These are phyloP conservation scores for Myxozyma udenii DNA, from an alignment of 805 yeast genomes.

Conservation along the genomic window DNA sequence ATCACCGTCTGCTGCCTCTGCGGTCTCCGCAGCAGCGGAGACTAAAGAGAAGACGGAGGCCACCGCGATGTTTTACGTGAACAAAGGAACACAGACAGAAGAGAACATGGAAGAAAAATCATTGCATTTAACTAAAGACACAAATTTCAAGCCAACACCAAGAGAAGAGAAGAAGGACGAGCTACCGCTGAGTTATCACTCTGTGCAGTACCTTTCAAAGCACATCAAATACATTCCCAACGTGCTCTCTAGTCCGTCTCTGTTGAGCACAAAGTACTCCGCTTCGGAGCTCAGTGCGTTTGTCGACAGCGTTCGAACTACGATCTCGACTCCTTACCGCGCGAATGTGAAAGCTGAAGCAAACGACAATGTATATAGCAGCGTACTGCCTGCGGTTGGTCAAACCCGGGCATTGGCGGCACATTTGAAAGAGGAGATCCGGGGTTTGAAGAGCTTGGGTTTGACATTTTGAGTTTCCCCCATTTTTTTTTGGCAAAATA, in stretches of 20 bases:
- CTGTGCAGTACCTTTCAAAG: conserved; percentile 6
- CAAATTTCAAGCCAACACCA: neutral
- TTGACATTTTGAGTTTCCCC: conserved; percentile 14
- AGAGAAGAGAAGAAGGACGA: conserved; percentile 1
- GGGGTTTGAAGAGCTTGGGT: conserved; percentile 24
- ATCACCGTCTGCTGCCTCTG: conserved; percentile 2
- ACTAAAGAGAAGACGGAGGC: neutral
- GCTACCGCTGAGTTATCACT: conserved; percentile 7
- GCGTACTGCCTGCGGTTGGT: neutral
- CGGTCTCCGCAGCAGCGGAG: neutral
- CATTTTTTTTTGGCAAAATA: too few relatives aligned
- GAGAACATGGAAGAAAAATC: neutral
- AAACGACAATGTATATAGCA: neutral
- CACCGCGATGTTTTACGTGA: conserved; percentile 5
- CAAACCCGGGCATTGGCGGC: conserved; percentile 7
- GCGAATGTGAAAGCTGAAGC: conserved; percentile 4
- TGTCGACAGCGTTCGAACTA: conserved; percentile 9
- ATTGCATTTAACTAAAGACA: neutral
- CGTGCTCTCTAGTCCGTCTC: conserved; percentile 4
- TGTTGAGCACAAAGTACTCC: conserved; percentile 10
- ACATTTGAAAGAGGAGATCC: conserved; percentile 22
- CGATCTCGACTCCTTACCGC: neutral
- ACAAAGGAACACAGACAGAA: conserved; percentile 25
- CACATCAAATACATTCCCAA: conserved; percentile 5
- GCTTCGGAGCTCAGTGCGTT: conserved; percentile 16